Percentiles rank a stretch among this genome's conserved stretches.
Evolutionary conservation across 352 stramenopile genomes (phyloP).

Genomic region (Thalassiosira delicatula): DNA sequence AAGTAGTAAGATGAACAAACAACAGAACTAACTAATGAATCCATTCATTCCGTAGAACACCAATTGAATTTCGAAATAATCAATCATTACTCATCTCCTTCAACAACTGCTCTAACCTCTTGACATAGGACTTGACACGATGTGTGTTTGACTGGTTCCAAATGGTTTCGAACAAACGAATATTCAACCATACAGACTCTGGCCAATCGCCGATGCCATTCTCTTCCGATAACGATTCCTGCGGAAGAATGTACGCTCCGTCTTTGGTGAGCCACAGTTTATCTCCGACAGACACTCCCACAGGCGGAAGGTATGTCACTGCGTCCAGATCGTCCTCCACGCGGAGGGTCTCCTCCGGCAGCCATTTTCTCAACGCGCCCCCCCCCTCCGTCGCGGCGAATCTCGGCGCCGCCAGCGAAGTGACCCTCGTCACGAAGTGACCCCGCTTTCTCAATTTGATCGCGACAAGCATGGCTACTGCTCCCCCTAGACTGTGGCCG

Average conservation of each 20-base stretch:
- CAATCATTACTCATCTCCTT: too few relatives aligned
- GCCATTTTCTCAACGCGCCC: slow-evolving; percentile 29
- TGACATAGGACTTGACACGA: slow-evolving; percentile 52
- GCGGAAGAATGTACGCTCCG: slow-evolving; percentile 34
- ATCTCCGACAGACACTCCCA: slow-evolving; percentile 55
- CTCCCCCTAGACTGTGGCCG: slow-evolving; percentile 68
- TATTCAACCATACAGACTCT: slow-evolving; percentile 60
- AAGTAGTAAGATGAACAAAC: too few relatives aligned
- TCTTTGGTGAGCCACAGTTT: slow-evolving; percentile 65
- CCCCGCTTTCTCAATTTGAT: slow-evolving; percentile 69
- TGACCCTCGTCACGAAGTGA: slow-evolving; percentile 57
- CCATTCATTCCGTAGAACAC: too few relatives aligned
- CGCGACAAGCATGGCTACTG: slow-evolving; percentile 68
- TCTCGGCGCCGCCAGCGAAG: slow-evolving; percentile 53
- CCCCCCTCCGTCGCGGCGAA: slow-evolving; percentile 45
- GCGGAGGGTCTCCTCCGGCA: slow-evolving; percentile 62
- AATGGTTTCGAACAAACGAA: slow-evolving; percentile 54
- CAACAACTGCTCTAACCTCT: too few relatives aligned
- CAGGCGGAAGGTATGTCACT: slow-evolving; percentile 66
- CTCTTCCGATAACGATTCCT: slow-evolving; percentile 22
- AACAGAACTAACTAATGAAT: too few relatives aligned
- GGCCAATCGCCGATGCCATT: slow-evolving; percentile 47
- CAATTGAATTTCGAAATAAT: too few relatives aligned
- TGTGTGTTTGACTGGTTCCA: slow-evolving; percentile 41
- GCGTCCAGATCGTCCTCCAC: slow-evolving; percentile 71